Evolutionary conservation across 2,329 filamentous ascomycete genomes (phyloP).

Genomic region (Ascochyta viciae-villosae): DNA sequence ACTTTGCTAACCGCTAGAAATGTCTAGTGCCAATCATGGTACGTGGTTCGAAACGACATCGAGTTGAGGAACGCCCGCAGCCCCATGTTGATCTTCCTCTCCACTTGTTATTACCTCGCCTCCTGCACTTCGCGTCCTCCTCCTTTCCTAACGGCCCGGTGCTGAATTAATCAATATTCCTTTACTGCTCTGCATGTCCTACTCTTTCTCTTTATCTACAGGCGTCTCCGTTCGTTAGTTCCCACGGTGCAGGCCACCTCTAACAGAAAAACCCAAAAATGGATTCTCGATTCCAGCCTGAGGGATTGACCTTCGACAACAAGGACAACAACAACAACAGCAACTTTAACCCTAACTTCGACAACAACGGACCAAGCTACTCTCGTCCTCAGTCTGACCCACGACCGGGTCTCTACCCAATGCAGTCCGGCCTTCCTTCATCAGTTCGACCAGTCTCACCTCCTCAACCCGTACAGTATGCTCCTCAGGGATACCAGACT

Average conservation of each 20-base stretch:
- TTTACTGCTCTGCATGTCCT: conserved; percentile 22
- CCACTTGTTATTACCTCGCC: conserved; percentile 35
- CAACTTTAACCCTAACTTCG: conserved; percentile 30
- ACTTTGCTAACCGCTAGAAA: conserved; percentile 34
- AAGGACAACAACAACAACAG: conserved; percentile 28
- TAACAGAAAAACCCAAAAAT: conserved; percentile 27
- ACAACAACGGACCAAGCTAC: conserved; percentile 22
- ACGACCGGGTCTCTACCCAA: conserved; percentile 23
- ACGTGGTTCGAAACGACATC: conserved; percentile 39
- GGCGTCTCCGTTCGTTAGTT: conserved; percentile 26
- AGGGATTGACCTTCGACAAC: conserved; percentile 36
- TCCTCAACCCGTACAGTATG: conserved; percentile 24
- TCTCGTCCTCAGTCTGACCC: conserved; percentile 19
- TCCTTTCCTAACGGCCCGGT: conserved; percentile 33
- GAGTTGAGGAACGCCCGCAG: conserved; percentile 21
- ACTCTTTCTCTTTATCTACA: conserved; percentile 21
- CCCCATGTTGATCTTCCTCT: conserved; percentile 28
- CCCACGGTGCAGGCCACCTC: conserved; percentile 44
- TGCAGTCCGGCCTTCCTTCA: conserved; percentile 19
- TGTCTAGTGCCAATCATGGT: conserved; percentile 30
- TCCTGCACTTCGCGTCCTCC: conserved; percentile 24
- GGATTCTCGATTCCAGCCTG: conserved; percentile 41
- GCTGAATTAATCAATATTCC: conserved; percentile 28
- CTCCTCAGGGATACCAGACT: conserved; percentile 16
- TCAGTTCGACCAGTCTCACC: conserved; percentile 25